phyloP scores from a whole-genome alignment of 2,329 filamentous ascomycete genomes.

The Sodiomyces alkalinus region DNA sequence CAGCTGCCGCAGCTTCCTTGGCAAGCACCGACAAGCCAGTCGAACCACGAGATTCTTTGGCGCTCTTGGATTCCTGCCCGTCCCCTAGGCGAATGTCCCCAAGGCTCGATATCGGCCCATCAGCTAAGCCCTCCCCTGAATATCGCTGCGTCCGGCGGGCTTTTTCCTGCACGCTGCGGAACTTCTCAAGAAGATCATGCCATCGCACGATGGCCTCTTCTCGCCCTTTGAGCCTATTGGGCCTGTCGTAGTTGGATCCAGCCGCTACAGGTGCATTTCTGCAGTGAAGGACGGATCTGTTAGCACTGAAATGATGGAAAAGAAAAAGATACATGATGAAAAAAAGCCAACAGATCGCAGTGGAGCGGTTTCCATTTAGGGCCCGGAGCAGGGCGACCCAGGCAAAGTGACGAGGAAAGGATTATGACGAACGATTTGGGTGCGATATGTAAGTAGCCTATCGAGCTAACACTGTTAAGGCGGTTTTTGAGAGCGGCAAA shows the following conservation, averaged over 20 bases:
- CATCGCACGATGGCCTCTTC: conserved; percentile 80
- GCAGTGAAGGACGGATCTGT: no score
- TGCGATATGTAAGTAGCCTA: conserved; percentile 81
- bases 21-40: conserved; percentile 23
- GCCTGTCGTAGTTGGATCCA: conserved; percentile 49
- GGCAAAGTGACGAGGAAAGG: no score
- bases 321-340: no score
- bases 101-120: conserved; percentile 27
- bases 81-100: conserved; percentile 27
- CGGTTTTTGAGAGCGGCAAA: conserved; percentile 95
- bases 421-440: conserved; percentile 52
- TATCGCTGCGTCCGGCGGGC: conserved; percentile 56
- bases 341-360: no score
- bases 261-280: conserved; percentile 25
- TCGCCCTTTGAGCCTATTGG: conserved; percentile 64
- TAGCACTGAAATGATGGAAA: no score
- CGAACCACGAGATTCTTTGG: conserved; percentile 23
- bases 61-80: conserved; percentile 20
- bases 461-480: conserved; percentile 91
- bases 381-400: no score
- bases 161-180: conserved; percentile 77
- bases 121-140: conserved; percentile 35
- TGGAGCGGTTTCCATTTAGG: no score
- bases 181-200: conserved; percentile 88
- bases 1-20: conserved; percentile 28